phyloP scores from a whole-genome alignment of 805 yeast species.

The Candida rishiriensis region DNA sequence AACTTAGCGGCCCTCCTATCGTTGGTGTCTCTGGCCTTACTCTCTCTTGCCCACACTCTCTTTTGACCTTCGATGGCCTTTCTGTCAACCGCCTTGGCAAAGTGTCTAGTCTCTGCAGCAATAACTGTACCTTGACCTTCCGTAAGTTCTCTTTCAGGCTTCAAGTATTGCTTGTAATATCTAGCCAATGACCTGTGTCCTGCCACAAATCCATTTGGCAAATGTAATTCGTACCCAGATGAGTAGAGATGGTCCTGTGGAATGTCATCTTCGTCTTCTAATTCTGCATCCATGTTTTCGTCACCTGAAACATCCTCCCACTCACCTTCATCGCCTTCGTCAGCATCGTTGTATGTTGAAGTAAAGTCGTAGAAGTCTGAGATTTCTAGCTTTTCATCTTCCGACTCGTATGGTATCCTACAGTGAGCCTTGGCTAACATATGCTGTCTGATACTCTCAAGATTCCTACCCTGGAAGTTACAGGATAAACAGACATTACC shows the following conservation, averaged over 20 bases:
- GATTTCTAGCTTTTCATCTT: conserved; percentile 69
- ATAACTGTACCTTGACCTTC: conserved; percentile 75
- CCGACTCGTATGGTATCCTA: conserved; percentile 80
- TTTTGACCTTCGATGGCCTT: conserved; percentile 39
- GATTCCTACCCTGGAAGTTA: conserved; percentile 72
- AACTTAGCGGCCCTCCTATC: conserved; percentile 58
- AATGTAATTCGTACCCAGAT: conserved; percentile 56
- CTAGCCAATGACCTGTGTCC: conserved; percentile 79
- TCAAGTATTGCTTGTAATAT: conserved; percentile 62
- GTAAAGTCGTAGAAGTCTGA: conserved; percentile 83
- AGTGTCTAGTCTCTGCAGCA: conserved; percentile 66
- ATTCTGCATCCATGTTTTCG: conserved; percentile 33
- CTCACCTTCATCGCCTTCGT: conserved; percentile 30
- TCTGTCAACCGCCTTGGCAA: conserved; percentile 37
- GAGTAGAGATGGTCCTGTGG: conserved; percentile 29
- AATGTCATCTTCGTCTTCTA: conserved; percentile 29
- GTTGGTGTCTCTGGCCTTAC: conserved; percentile 44
- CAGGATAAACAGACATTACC: conserved; percentile 86
- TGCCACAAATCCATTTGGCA: conserved; percentile 73
- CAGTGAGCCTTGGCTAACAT: conserved; percentile 83
- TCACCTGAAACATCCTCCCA: conserved; percentile 31
- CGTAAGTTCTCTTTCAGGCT: conserved; percentile 43
- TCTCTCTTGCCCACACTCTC: conserved; percentile 60
- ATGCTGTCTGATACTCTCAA: conserved; percentile 88
- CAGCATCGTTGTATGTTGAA: conserved; percentile 42